Evolutionary conservation across 2,329 filamentous ascomycete genomes (phyloP).

Genomic region (Aspergillus viridinutans): DNA sequence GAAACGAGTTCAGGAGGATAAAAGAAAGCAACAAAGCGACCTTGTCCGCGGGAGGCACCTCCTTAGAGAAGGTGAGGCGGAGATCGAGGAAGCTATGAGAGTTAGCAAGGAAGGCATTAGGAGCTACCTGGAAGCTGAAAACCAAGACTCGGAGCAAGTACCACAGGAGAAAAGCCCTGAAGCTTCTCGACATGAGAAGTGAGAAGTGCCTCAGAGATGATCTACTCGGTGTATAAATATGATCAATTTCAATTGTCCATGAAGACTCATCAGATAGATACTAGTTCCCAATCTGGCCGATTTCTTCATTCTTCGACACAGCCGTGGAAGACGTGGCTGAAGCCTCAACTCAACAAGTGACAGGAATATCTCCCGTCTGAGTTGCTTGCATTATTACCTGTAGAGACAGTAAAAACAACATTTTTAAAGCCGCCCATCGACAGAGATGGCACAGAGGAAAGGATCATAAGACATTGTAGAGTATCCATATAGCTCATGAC

Average conservation of each 20-base stretch:
- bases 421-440: background rate
- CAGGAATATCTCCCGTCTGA: background rate
- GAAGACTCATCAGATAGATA: background rate
- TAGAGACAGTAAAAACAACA: background rate
- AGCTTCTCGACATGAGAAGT: background rate
- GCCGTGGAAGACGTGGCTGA: background rate
- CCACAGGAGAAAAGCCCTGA: constrained; percentile 5
- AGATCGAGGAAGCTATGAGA: constrained; percentile 43
- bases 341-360: background rate
- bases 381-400: background rate
- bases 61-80: constrained; percentile 41
- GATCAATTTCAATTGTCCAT: background rate
- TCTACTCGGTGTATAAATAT: background rate
- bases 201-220: background rate
- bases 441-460: constrained; percentile 6
- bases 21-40: constrained; percentile 37
- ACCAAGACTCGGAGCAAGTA: constrained; percentile 5
- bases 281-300: background rate
- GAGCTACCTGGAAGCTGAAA: constrained; percentile 35
- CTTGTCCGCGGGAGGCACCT: constrained; percentile 40
- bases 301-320: background rate
- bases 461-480: constrained; percentile 13
- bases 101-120: constrained; percentile 40
- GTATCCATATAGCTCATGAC: constrained; percentile 19
- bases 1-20: constrained; percentile 41